Base-by-base conservation (phyloP, 83 land plant genomes). In the Picea engelmannii region DNA sequence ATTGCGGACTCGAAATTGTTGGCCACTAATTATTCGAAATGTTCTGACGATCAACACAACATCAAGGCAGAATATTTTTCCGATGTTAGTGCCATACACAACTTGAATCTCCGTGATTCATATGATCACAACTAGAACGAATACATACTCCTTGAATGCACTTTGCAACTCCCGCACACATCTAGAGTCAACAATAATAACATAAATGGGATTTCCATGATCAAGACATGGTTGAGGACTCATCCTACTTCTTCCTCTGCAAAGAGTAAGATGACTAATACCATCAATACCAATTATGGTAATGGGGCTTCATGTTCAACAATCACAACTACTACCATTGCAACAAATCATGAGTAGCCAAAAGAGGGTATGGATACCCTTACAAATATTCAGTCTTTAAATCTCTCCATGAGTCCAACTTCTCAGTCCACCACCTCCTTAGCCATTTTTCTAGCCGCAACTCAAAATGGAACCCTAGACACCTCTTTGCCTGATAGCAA, bases 351-450 rank as follows among this genome's bases (percentile, higher is more conserved):
- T 0, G 66, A 25, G 11, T 66, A 38, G 74, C 35, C 66, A 21
- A 67, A 55, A 24, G 78, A 76, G 78, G 78, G 76, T 6, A 71
- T 58, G 23, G 78, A 71, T 65, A 55, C 69, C 3, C 78, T 60
- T 12, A 64, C 67, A 6, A 81, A 49, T 79, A 81, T 82, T 60
- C 90, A 91, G 75, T 81, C 88, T 17, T 83, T 96, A 63, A 88
- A 95, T 1, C 91, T 96, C 12, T 95, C 98, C 8, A 95, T 96
- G 98, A 93, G 95, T 80, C 90, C 91, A 4, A 94, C 90, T 10
- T 91, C 94, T 20, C 92, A 92, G 78, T 83, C 89, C 27, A 84
- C 85, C 84, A 82, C 85, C 12, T 25, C 82, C 83, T 10, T 65
- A 85, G 79, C 90, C 92, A 58, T 84, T 91, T 35, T 82, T 84